Base-by-base conservation (phyloP, 208 protist species). In the Borovskyia barvae region DNA sequence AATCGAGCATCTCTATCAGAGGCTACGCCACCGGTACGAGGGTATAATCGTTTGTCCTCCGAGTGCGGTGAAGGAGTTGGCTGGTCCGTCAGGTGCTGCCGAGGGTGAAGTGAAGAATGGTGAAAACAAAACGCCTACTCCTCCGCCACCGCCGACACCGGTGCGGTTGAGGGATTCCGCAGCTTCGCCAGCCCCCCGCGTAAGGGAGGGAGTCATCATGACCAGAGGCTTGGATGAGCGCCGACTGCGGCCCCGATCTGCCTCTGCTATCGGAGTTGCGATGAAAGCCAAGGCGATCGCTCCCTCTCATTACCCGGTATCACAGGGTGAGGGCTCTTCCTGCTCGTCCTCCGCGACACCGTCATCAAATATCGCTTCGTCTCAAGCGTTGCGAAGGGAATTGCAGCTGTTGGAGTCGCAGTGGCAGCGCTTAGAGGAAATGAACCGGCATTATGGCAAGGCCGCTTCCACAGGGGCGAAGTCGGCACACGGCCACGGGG, bases 331-430 rank as follows among this genome's bases (percentile, higher is more conserved):
- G 0, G 17, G 25, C 17, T 29, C 46, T 14, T 19, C 48, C 22
- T 41, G 48, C 11, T 25, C 39, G 15, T 39, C 64, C 7, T 49
- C 55, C 0, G 20, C 47, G 3, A 39, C 57, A 6, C 36, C 32
- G 24, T 7, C 14, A 6, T 48, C 43, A 7, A 3, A 6, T 6
- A 22, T 14, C 11, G 25, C 26, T 2, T 47, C 52, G 45, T 65
- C 73, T 12, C 43, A 61, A 28, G 33, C 63, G 20, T 53, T 93
- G 51, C 37, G 53, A 5, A 35, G 67, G 1, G 73, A 90, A 36
- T 57, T 93, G 55, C 51, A 80, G n/a, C 47, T 67, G 48, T 55
- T 93, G 17, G 87, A 93, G 53, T 74, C 66, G 48, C 87, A 88
- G 67, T 93, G 83, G 83, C 63, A 75, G 46, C 79, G 82, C 3